These are phyloP conservation scores for Rhododendron ferrugineum DNA, from an alignment of 148 eudicot genomes.

Conservation along the genomic window DNA sequence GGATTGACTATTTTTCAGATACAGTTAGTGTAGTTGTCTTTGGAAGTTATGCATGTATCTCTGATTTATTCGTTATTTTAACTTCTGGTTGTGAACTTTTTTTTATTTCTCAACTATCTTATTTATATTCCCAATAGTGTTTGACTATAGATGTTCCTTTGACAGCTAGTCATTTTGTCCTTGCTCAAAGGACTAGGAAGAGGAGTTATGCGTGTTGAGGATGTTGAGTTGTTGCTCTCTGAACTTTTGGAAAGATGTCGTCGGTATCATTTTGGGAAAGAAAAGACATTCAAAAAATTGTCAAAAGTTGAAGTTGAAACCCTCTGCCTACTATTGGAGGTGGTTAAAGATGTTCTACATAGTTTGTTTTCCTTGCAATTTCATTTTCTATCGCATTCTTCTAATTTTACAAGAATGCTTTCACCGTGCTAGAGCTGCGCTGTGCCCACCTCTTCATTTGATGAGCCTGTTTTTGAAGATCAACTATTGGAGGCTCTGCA, in stretches of 20 bases:
- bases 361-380: background rate
- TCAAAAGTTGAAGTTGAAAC: slow-evolving; percentile 56
- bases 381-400: background rate
- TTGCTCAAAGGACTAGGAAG: slow-evolving; percentile 71
- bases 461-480: slow-evolving; percentile 33
- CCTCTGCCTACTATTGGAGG: slow-evolving; percentile 81
- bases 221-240: slow-evolving; percentile 38
- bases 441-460: slow-evolving; percentile 29
- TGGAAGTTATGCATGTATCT: background rate
- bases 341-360: slow-evolving; percentile 8
- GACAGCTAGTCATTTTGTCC: slow-evolving; percentile 60
- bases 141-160: slow-evolving; percentile 7
- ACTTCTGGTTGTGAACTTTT: background rate
- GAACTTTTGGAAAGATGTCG: slow-evolving; percentile 55
- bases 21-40: background rate
- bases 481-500: slow-evolving; percentile 46
- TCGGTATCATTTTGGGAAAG: slow-evolving; percentile 33
- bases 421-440: slow-evolving; percentile 36
- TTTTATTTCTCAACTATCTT: background rate
- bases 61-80: background rate
- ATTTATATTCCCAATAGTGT: background rate
- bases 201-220: slow-evolving; percentile 45
- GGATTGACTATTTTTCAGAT: background rate
- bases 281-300: slow-evolving; percentile 29
- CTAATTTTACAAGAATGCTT: background rate